Evolutionary conservation across 1,284 basidiomycete genomes (phyloP).

Genomic region (Ganoderma multipileum): DNA sequence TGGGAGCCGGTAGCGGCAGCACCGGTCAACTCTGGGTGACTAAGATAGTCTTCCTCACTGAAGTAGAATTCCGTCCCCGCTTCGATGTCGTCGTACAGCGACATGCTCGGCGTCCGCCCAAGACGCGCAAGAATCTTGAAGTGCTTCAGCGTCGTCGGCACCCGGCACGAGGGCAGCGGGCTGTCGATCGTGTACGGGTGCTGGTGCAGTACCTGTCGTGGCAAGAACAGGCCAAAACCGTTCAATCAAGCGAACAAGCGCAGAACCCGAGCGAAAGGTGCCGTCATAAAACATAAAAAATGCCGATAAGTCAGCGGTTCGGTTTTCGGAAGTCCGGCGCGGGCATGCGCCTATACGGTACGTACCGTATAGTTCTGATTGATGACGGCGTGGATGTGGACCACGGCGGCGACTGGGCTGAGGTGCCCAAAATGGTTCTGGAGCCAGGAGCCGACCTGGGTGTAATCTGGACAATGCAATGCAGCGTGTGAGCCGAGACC

Average conservation of each 20-base stretch:
- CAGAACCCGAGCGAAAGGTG: background rate
- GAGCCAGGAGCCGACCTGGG: slow-evolving; percentile 65
- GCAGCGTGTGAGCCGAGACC: slow-evolving; percentile 4
- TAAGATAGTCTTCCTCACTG: slow-evolving; percentile 69
- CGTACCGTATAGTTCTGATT: slow-evolving; percentile 65
- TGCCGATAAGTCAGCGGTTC: slow-evolving; percentile 22
- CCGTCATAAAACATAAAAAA: background rate
- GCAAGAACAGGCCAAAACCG: background rate
- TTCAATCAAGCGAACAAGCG: slow-evolving; percentile 2
- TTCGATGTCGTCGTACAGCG: slow-evolving; percentile 65
- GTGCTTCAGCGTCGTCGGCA: slow-evolving; percentile 77
- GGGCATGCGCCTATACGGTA: slow-evolving; percentile 6
- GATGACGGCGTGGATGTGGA: slow-evolving; percentile 73
- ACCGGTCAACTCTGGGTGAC: slow-evolving; percentile 34
- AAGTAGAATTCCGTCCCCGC: slow-evolving; percentile 69
- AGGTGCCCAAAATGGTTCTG: slow-evolving; percentile 59
- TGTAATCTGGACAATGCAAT: slow-evolving; percentile 49
- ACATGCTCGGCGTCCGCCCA: slow-evolving; percentile 57
- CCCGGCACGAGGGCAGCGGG: slow-evolving; percentile 39
- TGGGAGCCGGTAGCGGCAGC: slow-evolving; percentile 16
- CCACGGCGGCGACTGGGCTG: slow-evolving; percentile 66
- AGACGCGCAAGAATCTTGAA: slow-evolving; percentile 74
- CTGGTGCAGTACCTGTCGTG: slow-evolving; percentile 22
- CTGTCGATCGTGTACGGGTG: slow-evolving; percentile 17
- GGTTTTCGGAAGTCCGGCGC: slow-evolving; percentile 5